Evolutionary conservation across 352 stramenopile species (phyloP).

Genomic region (Phytophthora litchii): DNA sequence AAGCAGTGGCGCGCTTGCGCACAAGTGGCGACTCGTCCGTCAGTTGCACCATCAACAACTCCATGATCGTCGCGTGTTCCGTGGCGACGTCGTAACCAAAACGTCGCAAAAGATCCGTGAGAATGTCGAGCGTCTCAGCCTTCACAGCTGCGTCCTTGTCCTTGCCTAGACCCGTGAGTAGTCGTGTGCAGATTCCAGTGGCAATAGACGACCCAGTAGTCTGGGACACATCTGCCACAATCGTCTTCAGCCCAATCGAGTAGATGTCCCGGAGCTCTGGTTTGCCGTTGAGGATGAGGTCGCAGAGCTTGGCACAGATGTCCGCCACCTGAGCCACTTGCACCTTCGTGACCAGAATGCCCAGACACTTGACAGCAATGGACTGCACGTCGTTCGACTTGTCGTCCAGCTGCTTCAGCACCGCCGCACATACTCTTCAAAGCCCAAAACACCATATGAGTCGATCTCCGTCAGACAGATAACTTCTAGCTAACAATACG

Average conservation of each 20-base stretch:
- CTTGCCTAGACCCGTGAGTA: constrained; percentile 69
- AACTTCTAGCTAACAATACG: constrained; percentile 15
- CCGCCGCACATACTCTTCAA: constrained; percentile 92
- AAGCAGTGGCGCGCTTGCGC: constrained; percentile 95
- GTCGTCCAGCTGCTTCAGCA: constrained; percentile 98
- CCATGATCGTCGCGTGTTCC: constrained; percentile 92
- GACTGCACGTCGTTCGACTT: constrained; percentile 99
- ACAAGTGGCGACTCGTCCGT: constrained; percentile 87
- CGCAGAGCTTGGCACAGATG: constrained; percentile 97
- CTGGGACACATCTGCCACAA: constrained; percentile 94
- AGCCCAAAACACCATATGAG: constrained; percentile 3
- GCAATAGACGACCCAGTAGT: constrained; percentile 89
- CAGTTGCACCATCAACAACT: constrained; percentile 85
- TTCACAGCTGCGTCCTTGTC: constrained; percentile 86
- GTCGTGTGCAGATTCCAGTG: constrained; percentile 62
- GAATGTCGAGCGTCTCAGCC: constrained; percentile 96
- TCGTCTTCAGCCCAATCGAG: constrained; percentile 98
- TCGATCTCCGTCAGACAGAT: background rate
- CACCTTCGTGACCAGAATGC: constrained; percentile 97
- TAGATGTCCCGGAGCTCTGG: constrained; percentile 98
- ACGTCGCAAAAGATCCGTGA: constrained; percentile 96
- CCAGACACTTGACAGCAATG: constrained; percentile 92
- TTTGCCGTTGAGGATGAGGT: constrained; percentile 97
- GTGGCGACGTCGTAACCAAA: constrained; percentile 93
- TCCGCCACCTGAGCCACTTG: constrained; percentile 94